Base-by-base conservation (phyloP, 148 eudicot species). In the Linanthus parryae region DNA sequence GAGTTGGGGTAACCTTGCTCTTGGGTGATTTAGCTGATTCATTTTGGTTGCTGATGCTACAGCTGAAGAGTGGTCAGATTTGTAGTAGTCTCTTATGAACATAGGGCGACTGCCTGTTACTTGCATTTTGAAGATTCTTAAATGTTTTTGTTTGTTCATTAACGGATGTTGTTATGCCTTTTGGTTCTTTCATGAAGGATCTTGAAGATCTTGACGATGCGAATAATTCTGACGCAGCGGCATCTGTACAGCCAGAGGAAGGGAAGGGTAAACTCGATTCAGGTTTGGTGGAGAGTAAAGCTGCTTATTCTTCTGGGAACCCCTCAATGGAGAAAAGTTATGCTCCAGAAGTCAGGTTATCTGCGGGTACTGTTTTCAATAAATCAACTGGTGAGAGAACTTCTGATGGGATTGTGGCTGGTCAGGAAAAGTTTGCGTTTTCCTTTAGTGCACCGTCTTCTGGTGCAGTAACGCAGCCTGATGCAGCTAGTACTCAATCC, bases 191-290 rank as follows among this genome's bases (percentile, higher is more conserved):
- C 52, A 51, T 45, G 54, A 59, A 83, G 95, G 87, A 75, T 56
- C 63, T 22, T 62, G 38, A 66, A 62, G 90, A 85, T 40, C 62
- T 71, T 61, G 88, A 80, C 56, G 85, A 73, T 42, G 91, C 74
- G 52, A 26, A 39, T 18, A 67, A 58, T 31, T 43, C 64, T 31
- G 68, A 67, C 53, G 85, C 68, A 20, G 69, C 24, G 50, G 64
- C 57, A 35, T 43, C 81, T 41, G 33, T 51, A 27, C 56, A 54
- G 29, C 19, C 43, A 25, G 39, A 13, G 40, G 79, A 75, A 45
- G 69, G 24, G 42, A 59, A 30, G 38, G 67, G 34, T 61, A 56
- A 36, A 18, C 4, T 29, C 22, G 79, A 59, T 51, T 44, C 57
- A 14, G 45, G 71, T 59, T 11, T 27, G 51, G 41, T 20, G 27